These are phyloP conservation scores for Xylariaceae sp. DNA, from an alignment of 2,329 filamentous ascomycete genomes.

Conservation along the genomic window DNA sequence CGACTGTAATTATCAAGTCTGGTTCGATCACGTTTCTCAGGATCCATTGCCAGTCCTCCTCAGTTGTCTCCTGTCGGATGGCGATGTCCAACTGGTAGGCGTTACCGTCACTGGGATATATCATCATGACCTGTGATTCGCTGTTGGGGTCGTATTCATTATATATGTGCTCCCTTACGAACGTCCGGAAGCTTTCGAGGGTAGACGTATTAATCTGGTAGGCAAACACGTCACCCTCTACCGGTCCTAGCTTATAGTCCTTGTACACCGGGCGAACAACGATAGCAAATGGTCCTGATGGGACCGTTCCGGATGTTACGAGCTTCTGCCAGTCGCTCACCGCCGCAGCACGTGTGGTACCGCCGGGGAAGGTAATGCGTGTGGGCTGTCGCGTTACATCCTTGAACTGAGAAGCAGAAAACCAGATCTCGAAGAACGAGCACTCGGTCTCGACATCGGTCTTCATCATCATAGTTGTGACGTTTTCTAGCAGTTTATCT, in stretches of 20 bases:
- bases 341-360: background rate
- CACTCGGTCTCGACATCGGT: background rate
- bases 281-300: slow-evolving; percentile 7
- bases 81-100: slow-evolving; percentile 14
- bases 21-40: slow-evolving; percentile 25
- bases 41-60: slow-evolving; percentile 28
- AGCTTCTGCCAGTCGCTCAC: slow-evolving; percentile 6
- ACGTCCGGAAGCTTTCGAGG: background rate
- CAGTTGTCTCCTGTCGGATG: slow-evolving; percentile 24
- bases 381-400: background rate
- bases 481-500: background rate
- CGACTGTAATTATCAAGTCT: slow-evolving; percentile 17
- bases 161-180: slow-evolving; percentile 1
- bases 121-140: slow-evolving; percentile 13
- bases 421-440: slow-evolving; percentile 22
- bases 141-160: slow-evolving; percentile 6
- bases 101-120: slow-evolving; percentile 14
- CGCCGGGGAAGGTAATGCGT: slow-evolving; percentile 4
- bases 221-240: background rate
- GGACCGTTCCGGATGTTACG: background rate
- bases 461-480: background rate
- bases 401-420: slow-evolving; percentile 16
- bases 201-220: background rate
- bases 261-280: slow-evolving; percentile 22
- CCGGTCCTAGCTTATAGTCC: slow-evolving; percentile 13